Base-by-base conservation (phyloP, 345 rosid genomes). In the Populus euphratica region DNA sequence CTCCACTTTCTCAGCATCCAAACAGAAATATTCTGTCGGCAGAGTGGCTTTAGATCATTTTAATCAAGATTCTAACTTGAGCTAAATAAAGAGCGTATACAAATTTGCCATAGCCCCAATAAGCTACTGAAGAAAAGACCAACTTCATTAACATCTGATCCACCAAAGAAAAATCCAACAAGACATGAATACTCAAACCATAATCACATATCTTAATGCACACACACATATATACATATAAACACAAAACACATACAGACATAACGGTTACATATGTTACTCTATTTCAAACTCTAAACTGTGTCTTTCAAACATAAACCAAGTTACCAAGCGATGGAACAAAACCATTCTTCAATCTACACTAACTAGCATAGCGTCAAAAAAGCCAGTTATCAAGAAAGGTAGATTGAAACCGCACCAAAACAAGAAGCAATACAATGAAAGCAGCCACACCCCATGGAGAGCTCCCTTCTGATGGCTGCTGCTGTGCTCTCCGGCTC, bases 391-490 rank as follows among this genome's bases (percentile, higher is more conserved):
- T 79, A 36, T 88, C 99, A 62, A 87, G 91, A 71, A 92, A 87
- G 67, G 80, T 69, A n/a, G 97, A 91, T 74, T 89, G 99, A 75
- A 77, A 93, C 74, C 89, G 90, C 75, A 90, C 70, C 89, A 96
- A 80, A 61, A 96, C 77, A 41, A 96, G 90, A 21, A 93, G 73
- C 81, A 96, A 20, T 75, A 92, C 90, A 50, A 96, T 93, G 39
- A 93, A 56, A 69, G 93, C 99, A 18, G 96, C 98, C 78, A 93
- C 99, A 5, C 87, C 91, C 99, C 99, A 95, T 6, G 99, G 99
- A 17, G 96, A 93, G 83, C 89, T 81, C 14, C 98, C 99, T 68
- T 86, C 92, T 2, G 93, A 76, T 8, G 93, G 91, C 8, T 3
- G 73, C 56, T 70, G 56, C 81, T 89, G 80, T 67, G 85, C 83